A percentile compares a stretch with the other conserved stretches of the same genome.
phyloP scores from a whole-genome alignment of 805 yeast species.

The Nakazawaea sp. region DNA sequence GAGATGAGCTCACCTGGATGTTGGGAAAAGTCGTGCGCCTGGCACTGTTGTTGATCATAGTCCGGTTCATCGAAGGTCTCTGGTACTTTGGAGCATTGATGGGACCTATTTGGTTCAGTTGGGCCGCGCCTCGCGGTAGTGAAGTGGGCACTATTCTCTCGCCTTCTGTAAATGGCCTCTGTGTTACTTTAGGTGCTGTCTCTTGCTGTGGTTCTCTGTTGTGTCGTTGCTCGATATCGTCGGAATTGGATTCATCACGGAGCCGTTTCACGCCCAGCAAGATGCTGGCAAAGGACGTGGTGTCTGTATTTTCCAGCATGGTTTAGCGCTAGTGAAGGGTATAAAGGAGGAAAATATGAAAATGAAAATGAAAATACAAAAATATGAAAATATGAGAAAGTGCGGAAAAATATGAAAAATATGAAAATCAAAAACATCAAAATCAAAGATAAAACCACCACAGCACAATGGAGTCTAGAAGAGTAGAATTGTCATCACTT shows the following conservation, averaged over 20 bases:
- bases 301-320: constrained; percentile 23
- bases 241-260: constrained; percentile 32
- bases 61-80: constrained; percentile 4
- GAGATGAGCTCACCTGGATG: constrained; percentile 55
- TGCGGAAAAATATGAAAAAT: background rate
- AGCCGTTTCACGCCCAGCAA: constrained; percentile 62
- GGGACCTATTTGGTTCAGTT: background rate
- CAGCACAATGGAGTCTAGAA: constrained; percentile 7
- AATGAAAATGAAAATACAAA: background rate
- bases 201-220: constrained; percentile 8
- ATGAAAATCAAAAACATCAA: background rate
- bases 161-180: constrained; percentile 10
- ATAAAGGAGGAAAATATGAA: background rate
- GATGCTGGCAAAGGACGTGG: constrained; percentile 65
- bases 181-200: constrained; percentile 1
- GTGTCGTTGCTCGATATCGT: constrained; percentile 10
- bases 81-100: background rate
- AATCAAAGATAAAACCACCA: background rate
- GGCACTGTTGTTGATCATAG: constrained; percentile 7
- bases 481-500: constrained; percentile 58
- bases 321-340: background rate
- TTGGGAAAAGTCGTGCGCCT: constrained; percentile 20
- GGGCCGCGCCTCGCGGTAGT: background rate
- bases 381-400: background rate
- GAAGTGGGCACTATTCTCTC: constrained; percentile 4